A percentile compares a stretch with the other conserved stretches of the same genome.
These are phyloP conservation scores for Durio zibethinus DNA, from an alignment of 345 rosid species.

Conservation along the genomic window DNA sequence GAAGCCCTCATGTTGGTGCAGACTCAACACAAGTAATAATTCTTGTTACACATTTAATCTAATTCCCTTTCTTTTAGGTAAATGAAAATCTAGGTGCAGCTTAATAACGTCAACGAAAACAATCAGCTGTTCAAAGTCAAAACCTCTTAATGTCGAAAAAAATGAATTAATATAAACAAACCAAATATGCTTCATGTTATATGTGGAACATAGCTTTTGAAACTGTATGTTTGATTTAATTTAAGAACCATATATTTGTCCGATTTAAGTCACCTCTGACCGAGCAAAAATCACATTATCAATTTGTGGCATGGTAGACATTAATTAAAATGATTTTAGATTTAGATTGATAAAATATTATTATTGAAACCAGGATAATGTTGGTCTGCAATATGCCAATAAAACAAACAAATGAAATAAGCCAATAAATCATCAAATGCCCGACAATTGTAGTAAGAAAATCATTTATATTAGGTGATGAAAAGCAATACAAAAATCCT, in stretches of 20 bases:
- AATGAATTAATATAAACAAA: not conserved
- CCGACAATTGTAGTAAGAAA: conserved; percentile 8
- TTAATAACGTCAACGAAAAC: too few relatives aligned
- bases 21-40: not conserved
- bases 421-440: conserved; percentile 3
- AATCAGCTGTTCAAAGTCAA: too few relatives aligned
- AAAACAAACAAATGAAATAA: conserved; percentile 11
- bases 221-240: not conserved
- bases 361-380: not conserved
- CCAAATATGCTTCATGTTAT: not conserved
- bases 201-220: not conserved
- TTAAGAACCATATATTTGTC: not conserved
- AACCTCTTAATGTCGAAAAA: too few relatives aligned
- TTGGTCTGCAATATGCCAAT: conserved; percentile 10
- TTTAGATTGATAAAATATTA: not conserved
- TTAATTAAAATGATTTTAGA: not conserved
- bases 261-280: not conserved
- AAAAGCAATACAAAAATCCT: conserved; percentile 17
- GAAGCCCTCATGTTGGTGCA: not conserved
- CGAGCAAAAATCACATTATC: not conserved
- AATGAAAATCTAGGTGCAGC: not conserved
- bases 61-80: not conserved
- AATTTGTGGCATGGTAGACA: not conserved
- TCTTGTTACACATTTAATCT: not conserved
- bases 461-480: not conserved